Conservation (phyloP, 768 basidiomycete species). For the Termitomyces sp. region DNA sequence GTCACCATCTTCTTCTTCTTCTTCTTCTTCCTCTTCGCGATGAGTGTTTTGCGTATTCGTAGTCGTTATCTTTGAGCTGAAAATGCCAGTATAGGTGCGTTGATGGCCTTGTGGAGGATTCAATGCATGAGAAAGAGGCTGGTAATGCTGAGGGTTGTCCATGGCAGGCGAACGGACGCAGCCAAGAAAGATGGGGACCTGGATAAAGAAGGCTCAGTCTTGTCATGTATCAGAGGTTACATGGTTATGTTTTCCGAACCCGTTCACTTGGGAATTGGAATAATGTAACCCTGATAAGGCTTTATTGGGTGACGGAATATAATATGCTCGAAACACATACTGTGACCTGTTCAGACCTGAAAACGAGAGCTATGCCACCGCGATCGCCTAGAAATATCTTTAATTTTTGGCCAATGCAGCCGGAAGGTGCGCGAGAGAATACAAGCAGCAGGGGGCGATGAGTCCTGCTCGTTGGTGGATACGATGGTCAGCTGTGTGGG, state of each 20-base stretch:
- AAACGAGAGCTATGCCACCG: background rate
- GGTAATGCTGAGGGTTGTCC: constrained; percentile 78
- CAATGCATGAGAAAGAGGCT: constrained; percentile 75
- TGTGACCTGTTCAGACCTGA: background rate
- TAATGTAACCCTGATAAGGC: constrained; percentile 11
- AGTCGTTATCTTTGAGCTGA: constrained; percentile 14
- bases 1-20: constrained; percentile 66
- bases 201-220: constrained; percentile 1
- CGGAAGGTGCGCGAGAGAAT: background rate
- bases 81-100: constrained; percentile 22
- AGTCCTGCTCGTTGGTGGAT: constrained; percentile 5
- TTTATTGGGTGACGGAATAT: constrained; percentile 14
- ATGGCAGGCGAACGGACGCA: constrained; percentile 18
- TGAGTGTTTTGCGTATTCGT: constrained; percentile 11
- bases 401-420: background rate
- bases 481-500: constrained; percentile 17
- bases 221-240: background rate
- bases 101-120: constrained; percentile 43
- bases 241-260: constrained; percentile 11
- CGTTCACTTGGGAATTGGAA: constrained; percentile 3
- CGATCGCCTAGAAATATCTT: background rate
- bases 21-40: constrained; percentile 44
- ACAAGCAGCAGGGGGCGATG: background rate
- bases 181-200: background rate
- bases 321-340: constrained; percentile 12